These are phyloP conservation scores for Allium fistulosum DNA, from an alignment of 106 monocot species.

Conservation along the genomic window DNA sequence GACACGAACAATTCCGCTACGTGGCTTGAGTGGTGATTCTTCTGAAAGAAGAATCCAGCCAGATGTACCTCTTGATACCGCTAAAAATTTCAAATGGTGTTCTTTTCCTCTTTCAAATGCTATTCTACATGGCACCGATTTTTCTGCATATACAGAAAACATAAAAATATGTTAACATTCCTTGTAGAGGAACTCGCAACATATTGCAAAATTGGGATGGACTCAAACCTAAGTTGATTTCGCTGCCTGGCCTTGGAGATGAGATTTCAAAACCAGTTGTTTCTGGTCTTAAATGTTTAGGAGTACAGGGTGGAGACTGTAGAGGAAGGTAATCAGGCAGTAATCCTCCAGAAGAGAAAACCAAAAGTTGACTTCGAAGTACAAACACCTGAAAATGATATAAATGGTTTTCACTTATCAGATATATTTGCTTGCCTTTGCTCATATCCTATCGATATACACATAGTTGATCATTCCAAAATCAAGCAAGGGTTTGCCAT, in stretches of 20 bases:
- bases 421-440: too few species aligned
- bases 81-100: conserved; percentile 69
- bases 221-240: conserved; percentile 64
- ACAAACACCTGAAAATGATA: conserved; percentile 65
- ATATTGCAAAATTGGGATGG: too few species aligned
- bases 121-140: conserved; percentile 84
- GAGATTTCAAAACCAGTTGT: conserved; percentile 38
- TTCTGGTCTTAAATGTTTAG: conserved; percentile 27
- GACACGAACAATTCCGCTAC: conserved; percentile 68
- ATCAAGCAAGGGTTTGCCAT: too few species aligned
- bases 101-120: conserved; percentile 99
- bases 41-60: conserved; percentile 91
- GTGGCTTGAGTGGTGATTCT: conserved; percentile 56
- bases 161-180: background rate
- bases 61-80: conserved; percentile 60
- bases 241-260: conserved; percentile 78
- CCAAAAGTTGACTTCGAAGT: conserved; percentile 75
- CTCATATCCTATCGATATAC: too few species aligned
- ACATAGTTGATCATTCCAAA: too few species aligned
- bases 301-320: conserved; percentile 33
- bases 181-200: background rate
- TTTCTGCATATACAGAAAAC: conserved; percentile 31
- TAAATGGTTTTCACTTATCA: background rate
- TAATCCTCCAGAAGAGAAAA: conserved; percentile 53
- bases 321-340: conserved; percentile 60